Conservation (phyloP, 805 yeast genomes). For the Suhomyces emberorum region DNA sequence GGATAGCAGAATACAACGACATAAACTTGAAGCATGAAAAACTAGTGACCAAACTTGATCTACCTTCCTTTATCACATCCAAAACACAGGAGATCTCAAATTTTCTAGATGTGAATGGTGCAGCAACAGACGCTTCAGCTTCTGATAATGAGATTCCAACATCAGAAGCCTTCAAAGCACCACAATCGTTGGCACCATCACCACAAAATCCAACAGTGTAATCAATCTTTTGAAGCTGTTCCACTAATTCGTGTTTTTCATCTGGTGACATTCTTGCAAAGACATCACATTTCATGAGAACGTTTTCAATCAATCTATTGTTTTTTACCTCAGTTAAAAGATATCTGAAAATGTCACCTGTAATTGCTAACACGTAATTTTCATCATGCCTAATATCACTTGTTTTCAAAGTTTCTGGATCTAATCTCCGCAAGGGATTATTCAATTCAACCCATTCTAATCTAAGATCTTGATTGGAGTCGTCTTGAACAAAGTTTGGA, state of each 20-base stretch:
- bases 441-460: constrained; percentile 69
- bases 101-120: constrained; percentile 89
- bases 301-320: constrained; percentile 40
- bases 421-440: constrained; percentile 53
- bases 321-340: constrained; percentile 57
- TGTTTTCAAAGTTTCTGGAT: constrained; percentile 60
- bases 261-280: constrained; percentile 99
- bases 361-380: constrained; percentile 71
- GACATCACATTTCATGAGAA: constrained; percentile 70
- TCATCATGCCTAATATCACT: constrained; percentile 25
- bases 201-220: constrained; percentile 98
- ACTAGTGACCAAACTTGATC: constrained; percentile 92
- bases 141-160: constrained; percentile 95
- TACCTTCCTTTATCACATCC: constrained; percentile 88
- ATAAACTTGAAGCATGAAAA: constrained; percentile 97
- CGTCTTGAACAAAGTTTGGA: constrained; percentile 53
- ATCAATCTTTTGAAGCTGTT: constrained; percentile 76
- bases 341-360: constrained; percentile 88
- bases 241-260: constrained; percentile 94
- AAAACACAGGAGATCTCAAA: constrained; percentile 93
- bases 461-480: constrained; percentile 30
- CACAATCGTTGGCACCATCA: constrained; percentile 99
- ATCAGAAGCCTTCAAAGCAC: constrained; percentile 96
- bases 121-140: constrained; percentile 98
- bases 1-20: constrained; percentile 96